phyloP scores from a whole-genome alignment of 2,329 filamentous ascomycete genomes.

The Talaromyces verruculosus region DNA sequence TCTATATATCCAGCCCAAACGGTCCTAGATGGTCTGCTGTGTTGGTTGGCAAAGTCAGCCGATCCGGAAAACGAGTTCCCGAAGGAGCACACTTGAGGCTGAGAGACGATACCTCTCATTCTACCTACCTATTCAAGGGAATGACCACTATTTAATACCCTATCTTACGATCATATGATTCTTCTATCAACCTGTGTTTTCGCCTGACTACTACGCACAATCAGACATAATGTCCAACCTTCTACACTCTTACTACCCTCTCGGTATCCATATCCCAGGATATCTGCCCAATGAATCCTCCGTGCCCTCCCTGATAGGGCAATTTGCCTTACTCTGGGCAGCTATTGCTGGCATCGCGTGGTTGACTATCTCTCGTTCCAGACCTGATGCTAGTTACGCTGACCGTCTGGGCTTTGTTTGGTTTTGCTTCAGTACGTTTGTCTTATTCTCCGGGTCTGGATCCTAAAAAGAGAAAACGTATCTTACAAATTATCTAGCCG shows the following conservation, averaged over 20 bases:
- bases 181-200: not conserved
- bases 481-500: not conserved
- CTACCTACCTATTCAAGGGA: not conserved
- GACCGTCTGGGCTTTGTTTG: not conserved
- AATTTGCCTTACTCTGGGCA: not conserved
- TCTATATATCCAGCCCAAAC: not conserved
- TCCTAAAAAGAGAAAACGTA: not conserved
- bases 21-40: not conserved
- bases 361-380: not conserved
- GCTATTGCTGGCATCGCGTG: not conserved
- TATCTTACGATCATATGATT: not conserved
- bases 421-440: not conserved
- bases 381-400: not conserved
- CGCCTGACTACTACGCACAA: not conserved
- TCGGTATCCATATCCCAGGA: not conserved
- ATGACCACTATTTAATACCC: not conserved
- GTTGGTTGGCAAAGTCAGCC: not conserved
- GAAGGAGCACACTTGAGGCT: not conserved
- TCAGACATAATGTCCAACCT: not conserved
- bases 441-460: not conserved
- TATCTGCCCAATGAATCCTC: not conserved
- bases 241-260: not conserved
- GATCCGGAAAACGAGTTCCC: not conserved
- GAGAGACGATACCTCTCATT: not conserved
- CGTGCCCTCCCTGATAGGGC: not conserved